Evolutionary conservation across 2,329 filamentous ascomycete species (phyloP), one percentile per base, ranked within the genome.

Genomic region (Penicillium sp.): DNA sequence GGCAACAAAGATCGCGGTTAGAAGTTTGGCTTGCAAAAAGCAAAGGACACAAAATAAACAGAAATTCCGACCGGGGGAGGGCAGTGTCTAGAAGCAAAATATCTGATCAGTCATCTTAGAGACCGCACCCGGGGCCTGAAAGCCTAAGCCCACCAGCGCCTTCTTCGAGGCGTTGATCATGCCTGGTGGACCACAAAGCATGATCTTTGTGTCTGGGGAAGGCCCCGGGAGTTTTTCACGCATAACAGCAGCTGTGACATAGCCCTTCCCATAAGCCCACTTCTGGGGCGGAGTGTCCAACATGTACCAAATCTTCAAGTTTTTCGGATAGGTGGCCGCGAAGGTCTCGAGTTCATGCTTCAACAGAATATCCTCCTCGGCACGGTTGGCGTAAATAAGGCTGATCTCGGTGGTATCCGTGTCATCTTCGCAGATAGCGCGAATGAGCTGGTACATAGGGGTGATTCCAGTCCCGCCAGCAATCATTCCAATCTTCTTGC

Each of bases 381-480:
- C 77, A 1, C 79, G 75, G 68, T 86, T 87, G 24, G 83, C 85
- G 55, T 86, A 87, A 24, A 88, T 68, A 3, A 88, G 71, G 40
- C 74, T 81, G 37, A 87, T 68, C 57, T 82, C 70, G 0, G 86
- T 87, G 1, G 73, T 75, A 56, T 88, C 86, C 5, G 69, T 71
- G 14, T 79, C 74, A 50, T 87, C 81, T 63, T 87, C 84, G 62
- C 83, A 85, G 52, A 87, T 85, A 39, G 83, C 83, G 3, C 84
- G 80, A 63, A 87, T 86, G 6, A 88, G 69, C 64, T 87, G 84
- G 66, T 78, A 84, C 79, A 85, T 83, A 2, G 83, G 82, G 1
- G 83, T 75, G 33, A 70, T 74, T 0, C 71, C 71, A n/a, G 72
- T 74, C 4, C 73, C 73, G 23, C 73, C 73, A 10, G 72, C 73